Percentiles rank a stretch among this genome's conserved stretches.
Conservation (phyloP, 2,329 filamentous ascomycete species). For the Pleoardoris graminearum region DNA sequence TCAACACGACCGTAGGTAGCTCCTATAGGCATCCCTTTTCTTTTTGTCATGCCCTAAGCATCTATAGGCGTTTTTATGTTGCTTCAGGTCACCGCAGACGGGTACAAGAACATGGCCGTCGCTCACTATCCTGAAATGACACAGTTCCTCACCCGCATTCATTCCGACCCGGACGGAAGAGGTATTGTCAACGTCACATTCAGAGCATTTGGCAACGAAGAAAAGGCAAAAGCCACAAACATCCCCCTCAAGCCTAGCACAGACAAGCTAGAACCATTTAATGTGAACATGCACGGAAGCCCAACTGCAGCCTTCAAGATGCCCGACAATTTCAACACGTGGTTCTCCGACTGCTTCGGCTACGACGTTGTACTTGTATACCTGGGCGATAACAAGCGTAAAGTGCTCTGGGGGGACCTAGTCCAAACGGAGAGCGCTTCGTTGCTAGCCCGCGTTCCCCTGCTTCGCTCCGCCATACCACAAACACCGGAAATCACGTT, state of each 20-base stretch:
- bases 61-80: slow-evolving; percentile 44
- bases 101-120: slow-evolving; percentile 50
- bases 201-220: slow-evolving; percentile 38
- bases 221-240: slow-evolving; percentile 33
- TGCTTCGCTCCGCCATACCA: not conserved
- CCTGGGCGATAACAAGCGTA: slow-evolving; percentile 47
- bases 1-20: slow-evolving; percentile 46
- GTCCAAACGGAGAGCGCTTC: slow-evolving; percentile 16
- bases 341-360: slow-evolving; percentile 52
- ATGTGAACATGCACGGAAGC: slow-evolving; percentile 51
- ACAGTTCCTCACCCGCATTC: slow-evolving; percentile 47
- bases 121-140: slow-evolving; percentile 46
- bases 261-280: slow-evolving; percentile 38
- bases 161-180: slow-evolving; percentile 28
- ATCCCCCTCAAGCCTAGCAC: slow-evolving; percentile 49
- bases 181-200: slow-evolving; percentile 47
- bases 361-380: slow-evolving; percentile 50
- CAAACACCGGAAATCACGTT: slow-evolving; percentile 61
- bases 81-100: slow-evolving; percentile 43
- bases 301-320: slow-evolving; percentile 50
- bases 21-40: not conserved
- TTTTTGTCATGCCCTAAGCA: slow-evolving; percentile 2
- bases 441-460: slow-evolving; percentile 34
- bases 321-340: slow-evolving; percentile 46
- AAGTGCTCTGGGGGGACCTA: slow-evolving; percentile 46